Conservation (phyloP, 306 rosid species). For the Citrullus mucosospermus region DNA sequence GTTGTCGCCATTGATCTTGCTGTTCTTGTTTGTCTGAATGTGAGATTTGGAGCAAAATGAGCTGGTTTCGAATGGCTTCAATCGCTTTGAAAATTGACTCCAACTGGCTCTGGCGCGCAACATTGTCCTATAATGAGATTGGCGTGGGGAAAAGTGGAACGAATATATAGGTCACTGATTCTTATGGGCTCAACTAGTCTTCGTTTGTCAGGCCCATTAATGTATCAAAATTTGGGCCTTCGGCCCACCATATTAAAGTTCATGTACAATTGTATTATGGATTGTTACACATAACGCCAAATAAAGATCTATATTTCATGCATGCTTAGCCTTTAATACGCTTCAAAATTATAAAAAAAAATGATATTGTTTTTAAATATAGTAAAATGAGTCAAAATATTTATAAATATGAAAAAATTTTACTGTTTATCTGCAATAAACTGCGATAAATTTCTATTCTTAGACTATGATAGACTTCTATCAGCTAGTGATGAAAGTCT, state of each 20-base stretch:
- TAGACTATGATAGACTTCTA: no score
- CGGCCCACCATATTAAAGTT: not conserved
- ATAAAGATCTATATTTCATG: no score
- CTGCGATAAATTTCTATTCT: no score
- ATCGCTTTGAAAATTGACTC: slow-evolving; percentile 24
- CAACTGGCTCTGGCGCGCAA: slow-evolving; percentile 29
- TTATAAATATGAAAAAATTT: no score
- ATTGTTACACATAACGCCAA: no score
- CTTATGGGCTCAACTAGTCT: not conserved
- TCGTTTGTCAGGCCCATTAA: not conserved
- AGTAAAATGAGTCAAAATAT: no score
- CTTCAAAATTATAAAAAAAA: no score
- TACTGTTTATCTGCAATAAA: no score
- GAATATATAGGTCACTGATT: not conserved
- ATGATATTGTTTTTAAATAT: no score
- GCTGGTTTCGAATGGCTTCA: slow-evolving; percentile 13
- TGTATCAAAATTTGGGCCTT: not conserved
- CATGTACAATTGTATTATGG: no score
- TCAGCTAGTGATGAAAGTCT: no score
- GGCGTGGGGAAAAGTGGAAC: not conserved
- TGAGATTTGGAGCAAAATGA: slow-evolving; percentile 23
- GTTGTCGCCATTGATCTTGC: not conserved
- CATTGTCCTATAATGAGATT: slow-evolving; percentile 15
- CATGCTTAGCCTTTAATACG: no score
- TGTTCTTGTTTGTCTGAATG: not conserved